Conservation (phyloP, 2,329 filamentous ascomycete genomes). For the Pyrenophora graminea region DNA sequence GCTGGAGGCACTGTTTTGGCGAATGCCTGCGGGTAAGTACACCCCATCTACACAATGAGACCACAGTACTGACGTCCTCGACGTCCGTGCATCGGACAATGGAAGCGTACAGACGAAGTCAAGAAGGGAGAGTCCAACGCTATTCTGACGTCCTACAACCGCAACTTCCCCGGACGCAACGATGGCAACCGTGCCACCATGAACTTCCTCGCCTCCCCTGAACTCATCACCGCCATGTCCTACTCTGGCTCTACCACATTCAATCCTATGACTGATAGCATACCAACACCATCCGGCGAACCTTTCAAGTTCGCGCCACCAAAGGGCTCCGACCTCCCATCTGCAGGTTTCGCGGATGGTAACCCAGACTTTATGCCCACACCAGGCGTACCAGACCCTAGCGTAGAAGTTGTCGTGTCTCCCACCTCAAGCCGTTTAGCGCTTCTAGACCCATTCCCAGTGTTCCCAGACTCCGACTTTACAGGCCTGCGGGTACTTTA, state of each 20-base stretch:
- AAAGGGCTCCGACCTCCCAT: slow-evolving; percentile 62
- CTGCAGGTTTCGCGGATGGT: slow-evolving; percentile 79
- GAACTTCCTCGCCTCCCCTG: slow-evolving; percentile 97
- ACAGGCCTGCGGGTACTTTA: slow-evolving; percentile 81
- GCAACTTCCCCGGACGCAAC: slow-evolving; percentile 96
- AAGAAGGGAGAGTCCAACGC: slow-evolving; percentile 86
- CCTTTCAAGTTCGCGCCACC: slow-evolving; percentile 85
- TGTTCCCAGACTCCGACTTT: slow-evolving; percentile 79
- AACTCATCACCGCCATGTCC: slow-evolving; percentile 94
- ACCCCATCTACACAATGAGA: background rate
- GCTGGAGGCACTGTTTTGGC: slow-evolving; percentile 89
- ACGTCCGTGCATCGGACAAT: slow-evolving; percentile 82
- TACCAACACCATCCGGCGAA: slow-evolving; percentile 78
- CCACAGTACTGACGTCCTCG: slow-evolving; percentile 13
- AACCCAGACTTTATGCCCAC: slow-evolving; percentile 74
- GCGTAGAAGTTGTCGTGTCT: slow-evolving; percentile 74
- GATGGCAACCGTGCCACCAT: slow-evolving; percentile 96
- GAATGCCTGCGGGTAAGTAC: slow-evolving; percentile 74
- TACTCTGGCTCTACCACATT: slow-evolving; percentile 93
- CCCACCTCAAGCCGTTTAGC: slow-evolving; percentile 90
- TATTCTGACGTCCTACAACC: slow-evolving; percentile 96
- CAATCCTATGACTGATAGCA: slow-evolving; percentile 88
- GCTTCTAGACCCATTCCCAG: slow-evolving; percentile 83
- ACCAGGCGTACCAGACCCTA: slow-evolving; percentile 71
- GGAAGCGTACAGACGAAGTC: slow-evolving; percentile 87